Evolutionary conservation across 768 basidiomycete species (phyloP).

Genomic region (Candolleomyces eurysporus): DNA sequence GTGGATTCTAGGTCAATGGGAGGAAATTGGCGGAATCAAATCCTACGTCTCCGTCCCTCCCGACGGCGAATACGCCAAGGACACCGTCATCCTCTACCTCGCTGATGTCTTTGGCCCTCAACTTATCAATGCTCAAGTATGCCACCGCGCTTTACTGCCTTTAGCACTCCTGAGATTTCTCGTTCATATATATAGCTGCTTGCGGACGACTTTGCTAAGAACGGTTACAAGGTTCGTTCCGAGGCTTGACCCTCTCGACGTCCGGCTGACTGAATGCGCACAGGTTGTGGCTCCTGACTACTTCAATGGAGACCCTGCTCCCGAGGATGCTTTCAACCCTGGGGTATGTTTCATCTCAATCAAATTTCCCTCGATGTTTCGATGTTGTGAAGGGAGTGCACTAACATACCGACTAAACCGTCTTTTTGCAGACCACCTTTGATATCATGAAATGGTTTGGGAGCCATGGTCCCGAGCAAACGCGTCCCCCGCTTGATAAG

Average conservation of each 20-base stretch:
- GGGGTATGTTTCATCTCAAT: slow-evolving; percentile 19
- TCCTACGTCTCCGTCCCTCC: slow-evolving; percentile 54
- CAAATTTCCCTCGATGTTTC: slow-evolving; percentile 37
- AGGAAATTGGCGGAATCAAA: slow-evolving; percentile 44
- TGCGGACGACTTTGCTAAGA: slow-evolving; percentile 42
- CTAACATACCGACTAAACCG: not conserved
- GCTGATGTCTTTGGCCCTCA: slow-evolving; percentile 52
- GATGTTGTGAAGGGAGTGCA: slow-evolving; percentile 24
- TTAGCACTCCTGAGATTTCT: not conserved
- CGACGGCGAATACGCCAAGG: slow-evolving; percentile 44
- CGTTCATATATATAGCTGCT: slow-evolving; percentile 31
- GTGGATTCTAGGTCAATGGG: slow-evolving; percentile 39
- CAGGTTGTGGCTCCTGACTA: slow-evolving; percentile 43
- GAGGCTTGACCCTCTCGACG: not conserved
- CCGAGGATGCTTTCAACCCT: slow-evolving; percentile 32
- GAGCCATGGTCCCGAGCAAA: slow-evolving; percentile 36
- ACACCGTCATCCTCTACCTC: slow-evolving; percentile 56
- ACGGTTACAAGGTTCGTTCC: slow-evolving; percentile 39
- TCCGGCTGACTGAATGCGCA: not conserved
- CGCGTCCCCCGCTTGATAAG: slow-evolving; percentile 52
- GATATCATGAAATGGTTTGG: slow-evolving; percentile 36
- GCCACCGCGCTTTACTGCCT: not conserved
- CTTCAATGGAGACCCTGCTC: slow-evolving; percentile 39
- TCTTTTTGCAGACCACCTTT: not conserved
- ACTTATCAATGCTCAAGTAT: slow-evolving; percentile 45